Conservation (phyloP, 257 asterid genomes). For the Paraleonurus japonicus region DNA sequence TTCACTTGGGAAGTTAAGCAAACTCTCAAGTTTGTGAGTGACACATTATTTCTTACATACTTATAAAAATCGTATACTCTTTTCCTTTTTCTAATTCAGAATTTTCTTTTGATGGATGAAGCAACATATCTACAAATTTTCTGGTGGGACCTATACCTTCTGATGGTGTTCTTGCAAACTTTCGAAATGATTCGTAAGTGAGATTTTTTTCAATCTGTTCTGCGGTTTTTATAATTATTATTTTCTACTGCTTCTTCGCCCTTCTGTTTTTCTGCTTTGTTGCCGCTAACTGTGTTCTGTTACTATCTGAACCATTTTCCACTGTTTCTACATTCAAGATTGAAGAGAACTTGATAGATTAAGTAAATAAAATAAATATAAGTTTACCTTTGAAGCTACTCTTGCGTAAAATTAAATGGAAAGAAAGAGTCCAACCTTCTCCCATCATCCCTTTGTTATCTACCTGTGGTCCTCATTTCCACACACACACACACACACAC, state of each 20-base stretch:
- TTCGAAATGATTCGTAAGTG: constrained; percentile 78
- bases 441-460: neutral
- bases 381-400: neutral
- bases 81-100: constrained; percentile 27
- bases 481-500: neutral
- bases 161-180: constrained; percentile 77
- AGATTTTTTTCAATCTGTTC: constrained; percentile 7
- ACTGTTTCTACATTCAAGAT: neutral
- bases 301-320: constrained; percentile 10
- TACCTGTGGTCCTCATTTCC: constrained; percentile 8
- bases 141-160: constrained; percentile 83
- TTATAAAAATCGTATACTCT: constrained; percentile 17
- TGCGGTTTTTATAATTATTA: constrained; percentile 5
- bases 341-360: neutral
- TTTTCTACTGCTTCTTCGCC: neutral
- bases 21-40: constrained; percentile 77
- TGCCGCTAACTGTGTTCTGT: constrained; percentile 1
- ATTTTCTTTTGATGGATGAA: constrained; percentile 43
- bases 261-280: constrained; percentile 18
- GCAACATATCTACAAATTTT: constrained; percentile 95
- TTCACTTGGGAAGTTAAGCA: constrained; percentile 81
- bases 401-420: neutral
- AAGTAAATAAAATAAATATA: neutral
- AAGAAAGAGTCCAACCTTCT: neutral
- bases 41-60: constrained; percentile 18